These are phyloP conservation scores for Jatropha curcas DNA, from an alignment of 345 rosid species.

Conservation along the genomic window DNA sequence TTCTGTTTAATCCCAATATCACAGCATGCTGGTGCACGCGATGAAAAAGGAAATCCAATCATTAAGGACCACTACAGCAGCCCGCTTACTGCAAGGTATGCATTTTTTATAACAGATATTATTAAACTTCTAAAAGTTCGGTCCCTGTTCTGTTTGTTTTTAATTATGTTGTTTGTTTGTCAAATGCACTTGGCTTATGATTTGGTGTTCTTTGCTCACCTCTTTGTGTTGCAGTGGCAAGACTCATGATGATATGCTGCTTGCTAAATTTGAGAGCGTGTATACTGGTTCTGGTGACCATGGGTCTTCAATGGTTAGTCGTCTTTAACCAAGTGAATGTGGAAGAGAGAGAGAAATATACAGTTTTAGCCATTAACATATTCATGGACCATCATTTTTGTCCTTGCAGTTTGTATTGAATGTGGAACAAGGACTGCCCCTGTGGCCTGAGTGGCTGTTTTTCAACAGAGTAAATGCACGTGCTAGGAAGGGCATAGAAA, in stretches of 20 bases:
- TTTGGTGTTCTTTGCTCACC: conserved; percentile 16
- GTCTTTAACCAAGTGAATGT: neutral
- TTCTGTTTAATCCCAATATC: conserved; percentile 13
- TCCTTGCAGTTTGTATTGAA: conserved; percentile 69
- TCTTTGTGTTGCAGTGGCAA: conserved; percentile 67
- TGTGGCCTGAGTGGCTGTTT: conserved; percentile 79
- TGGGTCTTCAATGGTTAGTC: conserved; percentile 90
- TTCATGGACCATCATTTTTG: conserved; percentile 18
- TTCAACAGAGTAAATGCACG: conserved; percentile 88
- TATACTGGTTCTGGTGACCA: conserved; percentile 89
- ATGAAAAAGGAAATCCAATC: conserved; percentile 76
- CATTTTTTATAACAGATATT: conserved; percentile 13
- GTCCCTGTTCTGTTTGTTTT: conserved; percentile 1
- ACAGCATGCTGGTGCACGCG: conserved; percentile 84
- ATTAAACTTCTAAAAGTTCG: neutral
- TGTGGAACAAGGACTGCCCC: conserved; percentile 94
- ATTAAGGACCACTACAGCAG: conserved; percentile 80
- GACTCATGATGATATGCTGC: conserved; percentile 66
- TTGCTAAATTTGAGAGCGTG: conserved; percentile 81
- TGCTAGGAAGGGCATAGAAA: conserved; percentile 69
- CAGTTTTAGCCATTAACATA: neutral
- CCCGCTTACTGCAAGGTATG: conserved; percentile 91
- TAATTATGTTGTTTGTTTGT: neutral
- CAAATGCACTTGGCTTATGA: conserved; percentile 9
- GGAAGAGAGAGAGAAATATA: neutral